Evolutionary conservation across 2,329 filamentous ascomycete genomes (phyloP).

Genomic region (Tolypocladium endophyticum): DNA sequence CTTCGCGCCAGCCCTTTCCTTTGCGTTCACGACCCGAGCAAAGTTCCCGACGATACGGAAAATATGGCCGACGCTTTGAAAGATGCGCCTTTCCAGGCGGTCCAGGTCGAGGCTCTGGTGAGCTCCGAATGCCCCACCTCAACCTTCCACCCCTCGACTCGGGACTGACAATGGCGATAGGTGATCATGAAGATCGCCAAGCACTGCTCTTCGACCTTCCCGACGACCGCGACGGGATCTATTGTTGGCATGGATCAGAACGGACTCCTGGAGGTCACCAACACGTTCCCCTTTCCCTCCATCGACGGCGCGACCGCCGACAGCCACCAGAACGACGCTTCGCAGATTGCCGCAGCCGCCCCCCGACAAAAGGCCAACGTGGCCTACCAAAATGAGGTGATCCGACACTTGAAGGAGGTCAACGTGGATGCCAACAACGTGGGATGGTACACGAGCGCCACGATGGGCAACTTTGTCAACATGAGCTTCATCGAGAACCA

Average conservation of each 20-base stretch:
- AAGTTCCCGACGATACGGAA: constrained; percentile 8
- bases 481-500: constrained; percentile 95
- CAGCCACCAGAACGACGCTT: constrained; percentile 64
- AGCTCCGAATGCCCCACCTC: constrained; percentile 30
- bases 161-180: constrained; percentile 31
- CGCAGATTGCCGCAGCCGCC: constrained; percentile 71
- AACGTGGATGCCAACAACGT: constrained; percentile 98
- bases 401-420: constrained; percentile 90
- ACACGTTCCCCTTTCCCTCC: constrained; percentile 87
- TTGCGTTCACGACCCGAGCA: constrained; percentile 1
- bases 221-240: constrained; percentile 78
- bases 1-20: constrained; percentile 13
- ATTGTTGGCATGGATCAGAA: constrained; percentile 89
- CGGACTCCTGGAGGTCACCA: constrained; percentile 78
- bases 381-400: constrained; percentile 91
- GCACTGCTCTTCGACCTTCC: constrained; percentile 81
- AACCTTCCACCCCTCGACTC: constrained; percentile 11
- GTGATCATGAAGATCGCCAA: constrained; percentile 98
- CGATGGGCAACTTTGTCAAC: constrained; percentile 98
- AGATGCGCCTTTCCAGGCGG: constrained; percentile 68
- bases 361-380: constrained; percentile 87
- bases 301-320: constrained; percentile 61
- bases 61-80: constrained; percentile 51
- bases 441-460: constrained; percentile 97
- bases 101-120: constrained; percentile 93